These are phyloP conservation scores for Arthromyces matolae DNA, from an alignment of 768 basidiomycete species.

Conservation along the genomic window DNA sequence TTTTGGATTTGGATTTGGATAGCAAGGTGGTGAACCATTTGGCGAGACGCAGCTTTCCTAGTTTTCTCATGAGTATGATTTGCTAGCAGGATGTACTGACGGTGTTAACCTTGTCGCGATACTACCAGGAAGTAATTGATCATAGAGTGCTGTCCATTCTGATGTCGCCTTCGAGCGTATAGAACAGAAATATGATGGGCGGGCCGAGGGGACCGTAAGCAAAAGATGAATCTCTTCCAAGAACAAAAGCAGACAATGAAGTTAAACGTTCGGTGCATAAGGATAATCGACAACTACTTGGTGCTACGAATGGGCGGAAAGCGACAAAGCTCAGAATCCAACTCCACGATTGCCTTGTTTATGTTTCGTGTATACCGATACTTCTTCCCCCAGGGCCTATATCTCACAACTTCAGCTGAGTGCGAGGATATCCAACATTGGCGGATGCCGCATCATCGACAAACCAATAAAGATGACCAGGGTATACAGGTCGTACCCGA, in stretches of 20 bases:
- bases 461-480: conserved; percentile 94
- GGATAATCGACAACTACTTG: too few species aligned
- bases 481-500: conserved; percentile 69
- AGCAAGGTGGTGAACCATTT: conserved; percentile 94
- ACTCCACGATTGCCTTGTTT: background rate
- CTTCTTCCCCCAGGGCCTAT: too few species aligned
- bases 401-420: conserved; percentile 50
- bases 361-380: too few species aligned
- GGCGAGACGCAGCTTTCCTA: conserved; percentile 89
- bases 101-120: conserved; percentile 78
- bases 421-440: conserved; percentile 55
- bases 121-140: conserved; percentile 93
- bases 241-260: background rate
- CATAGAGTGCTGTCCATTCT: conserved; percentile 42
- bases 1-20: conserved; percentile 80
- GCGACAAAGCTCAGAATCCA: conserved; percentile 2
- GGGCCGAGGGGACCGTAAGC: background rate
- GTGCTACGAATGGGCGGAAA: background rate
- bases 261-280: background rate
- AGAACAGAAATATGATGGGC: background rate
- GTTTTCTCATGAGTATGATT: background rate
- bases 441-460: conserved; percentile 79
- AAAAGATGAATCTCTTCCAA: background rate
- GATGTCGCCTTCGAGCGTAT: background rate
- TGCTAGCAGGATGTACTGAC: background rate